These are phyloP conservation scores for Penicillium verhagenii DNA, from an alignment of 495 filamentous ascomycete genomes.

Conservation along the genomic window DNA sequence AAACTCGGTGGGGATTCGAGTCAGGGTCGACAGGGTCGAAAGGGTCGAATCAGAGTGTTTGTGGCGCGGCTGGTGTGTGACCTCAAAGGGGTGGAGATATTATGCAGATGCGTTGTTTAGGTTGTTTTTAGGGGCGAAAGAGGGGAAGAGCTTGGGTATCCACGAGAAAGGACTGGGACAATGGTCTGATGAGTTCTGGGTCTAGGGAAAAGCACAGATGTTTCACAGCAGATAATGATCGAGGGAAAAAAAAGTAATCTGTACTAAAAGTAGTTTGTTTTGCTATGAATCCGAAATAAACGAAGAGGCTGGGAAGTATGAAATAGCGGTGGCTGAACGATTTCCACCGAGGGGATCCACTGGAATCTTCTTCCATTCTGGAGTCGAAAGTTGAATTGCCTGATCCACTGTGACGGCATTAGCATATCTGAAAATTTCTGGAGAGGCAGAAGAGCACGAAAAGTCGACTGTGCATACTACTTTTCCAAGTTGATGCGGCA, in stretches of 20 bases:
- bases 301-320: constrained; percentile 25
- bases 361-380: constrained; percentile 13
- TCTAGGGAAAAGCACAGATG: not conserved
- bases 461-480: not conserved
- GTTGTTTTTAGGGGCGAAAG: not conserved
- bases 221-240: not conserved
- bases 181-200: not conserved
- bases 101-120: constrained; percentile 1
- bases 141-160: not conserved
- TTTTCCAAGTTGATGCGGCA: not conserved
- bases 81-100: constrained; percentile 5
- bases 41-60: constrained; percentile 34
- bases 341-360: constrained; percentile 16
- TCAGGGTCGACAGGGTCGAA: not conserved
- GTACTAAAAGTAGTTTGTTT: not conserved
- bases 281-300: constrained; percentile 19
- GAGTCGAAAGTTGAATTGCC: not conserved
- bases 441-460: not conserved
- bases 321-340: constrained; percentile 32
- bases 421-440: not conserved
- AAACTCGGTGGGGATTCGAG: not conserved
- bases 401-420: not conserved
- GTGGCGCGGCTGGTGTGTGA: constrained; percentile 25
- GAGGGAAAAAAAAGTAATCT: not conserved
- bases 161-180: not conserved